phyloP scores from a whole-genome alignment of 768 basidiomycete genomes.

The Floccularia luteovirens region DNA sequence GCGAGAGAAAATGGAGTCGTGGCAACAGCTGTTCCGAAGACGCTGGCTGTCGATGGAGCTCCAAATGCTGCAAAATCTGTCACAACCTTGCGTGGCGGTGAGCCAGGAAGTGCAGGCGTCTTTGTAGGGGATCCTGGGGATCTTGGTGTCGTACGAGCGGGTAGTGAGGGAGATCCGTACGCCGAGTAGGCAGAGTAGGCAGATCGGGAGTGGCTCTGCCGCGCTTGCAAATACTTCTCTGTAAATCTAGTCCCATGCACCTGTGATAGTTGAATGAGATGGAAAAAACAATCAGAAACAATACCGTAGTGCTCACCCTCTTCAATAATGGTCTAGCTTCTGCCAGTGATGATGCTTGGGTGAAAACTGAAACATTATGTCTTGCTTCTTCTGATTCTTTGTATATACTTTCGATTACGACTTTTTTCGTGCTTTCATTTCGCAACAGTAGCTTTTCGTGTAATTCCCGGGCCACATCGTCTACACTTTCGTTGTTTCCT shows the following conservation, averaged over 20 bases:
- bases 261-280: slow-evolving; percentile 29
- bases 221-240: slow-evolving; percentile 85
- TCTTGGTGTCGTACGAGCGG: slow-evolving; percentile 31
- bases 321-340: slow-evolving; percentile 75
- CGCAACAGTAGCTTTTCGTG: slow-evolving; percentile 87
- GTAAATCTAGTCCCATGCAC: slow-evolving; percentile 95
- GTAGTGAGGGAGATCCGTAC: slow-evolving; percentile 37
- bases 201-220: slow-evolving; percentile 48
- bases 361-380: slow-evolving; percentile 86
- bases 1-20: slow-evolving; percentile 75
- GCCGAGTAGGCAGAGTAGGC: slow-evolving; percentile 46
- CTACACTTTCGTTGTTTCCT: slow-evolving; percentile 91
- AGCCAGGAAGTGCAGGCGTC: slow-evolving; percentile 31
- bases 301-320: slow-evolving; percentile 50
- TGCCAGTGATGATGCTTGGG: slow-evolving; percentile 55
- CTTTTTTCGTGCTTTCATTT: slow-evolving; percentile 96
- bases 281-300: slow-evolving; percentile 4
- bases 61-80: slow-evolving; percentile 86
- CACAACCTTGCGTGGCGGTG: slow-evolving; percentile 83
- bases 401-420: slow-evolving; percentile 95
- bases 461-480: slow-evolving; percentile 91
- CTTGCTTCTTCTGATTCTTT: slow-evolving; percentile 83
- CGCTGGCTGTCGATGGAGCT: slow-evolving; percentile 63
- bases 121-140: slow-evolving; percentile 33
- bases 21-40: slow-evolving; percentile 79